Percentiles rank a stretch among this genome's conserved stretches.
Evolutionary conservation across 2,329 filamentous ascomycete species (phyloP).

Genomic region (Dactylellina parvicollis): DNA sequence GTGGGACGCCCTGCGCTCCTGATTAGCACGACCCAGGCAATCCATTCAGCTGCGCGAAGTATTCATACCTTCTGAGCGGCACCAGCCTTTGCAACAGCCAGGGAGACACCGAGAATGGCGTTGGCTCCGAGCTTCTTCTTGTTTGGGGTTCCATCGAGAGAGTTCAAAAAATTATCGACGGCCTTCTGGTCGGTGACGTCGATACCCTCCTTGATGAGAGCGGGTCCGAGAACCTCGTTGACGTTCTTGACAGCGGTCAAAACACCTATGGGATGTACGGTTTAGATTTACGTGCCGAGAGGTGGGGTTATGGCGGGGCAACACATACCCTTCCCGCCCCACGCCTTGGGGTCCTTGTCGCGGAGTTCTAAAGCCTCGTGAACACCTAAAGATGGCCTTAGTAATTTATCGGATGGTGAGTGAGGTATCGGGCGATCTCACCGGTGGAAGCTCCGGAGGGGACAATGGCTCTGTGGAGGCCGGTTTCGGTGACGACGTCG

Average conservation of each 20-base stretch:
- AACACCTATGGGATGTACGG: slow-evolving; percentile 65
- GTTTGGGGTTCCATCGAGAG: slow-evolving; percentile 84
- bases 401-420: slow-evolving; percentile 7
- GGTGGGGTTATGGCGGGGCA: slow-evolving; percentile 38
- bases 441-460: slow-evolving; percentile 95
- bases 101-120: slow-evolving; percentile 83
- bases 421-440: slow-evolving; percentile 61
- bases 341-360: slow-evolving; percentile 86
- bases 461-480: slow-evolving; percentile 96
- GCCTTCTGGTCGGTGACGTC: slow-evolving; percentile 88
- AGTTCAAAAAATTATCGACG: slow-evolving; percentile 84
- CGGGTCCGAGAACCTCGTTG: slow-evolving; percentile 81
- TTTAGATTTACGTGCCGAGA: slow-evolving; percentile 5
- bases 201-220: slow-evolving; percentile 81
- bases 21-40: neutral
- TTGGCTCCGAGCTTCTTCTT: slow-evolving; percentile 90
- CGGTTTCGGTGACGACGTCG: slow-evolving; percentile 93
- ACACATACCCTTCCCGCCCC: slow-evolving; percentile 78
- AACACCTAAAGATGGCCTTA: slow-evolving; percentile 69
- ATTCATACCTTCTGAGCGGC: slow-evolving; percentile 78
- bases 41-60: neutral
- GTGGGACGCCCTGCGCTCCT: slow-evolving; percentile 72
- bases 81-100: slow-evolving; percentile 87
- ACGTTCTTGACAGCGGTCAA: slow-evolving; percentile 86
- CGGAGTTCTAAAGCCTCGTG: slow-evolving; percentile 92